Evolutionary conservation across 2,329 filamentous ascomycete genomes (phyloP), one percentile per base, ranked within the genome.

Genomic region (Stagonosporopsis cucurbitacearum): DNA sequence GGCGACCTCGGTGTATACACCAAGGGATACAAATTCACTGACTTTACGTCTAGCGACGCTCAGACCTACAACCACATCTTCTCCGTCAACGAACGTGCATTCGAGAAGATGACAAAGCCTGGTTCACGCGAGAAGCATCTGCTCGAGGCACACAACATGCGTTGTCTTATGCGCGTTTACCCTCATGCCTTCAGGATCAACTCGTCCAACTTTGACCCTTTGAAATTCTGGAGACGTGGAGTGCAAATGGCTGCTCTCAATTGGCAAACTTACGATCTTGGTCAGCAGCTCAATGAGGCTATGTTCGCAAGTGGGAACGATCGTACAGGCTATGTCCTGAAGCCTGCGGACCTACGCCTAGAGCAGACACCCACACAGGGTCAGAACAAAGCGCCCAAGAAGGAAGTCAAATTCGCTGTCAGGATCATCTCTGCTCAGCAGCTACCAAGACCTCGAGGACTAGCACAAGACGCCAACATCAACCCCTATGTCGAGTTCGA

Each of bases 191-290:
- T 86, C 65, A 89, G 95, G 25, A 82, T 98, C 53, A 87, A 86
- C 30, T 98, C 95, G 0, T 91, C 89, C 66, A 99, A 99, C 77
- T 98, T 97, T 70, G 92, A 97, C 68, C 95, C 95, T 1, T 84
- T 96, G 61, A 88, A 89, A 59, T 96, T 95, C 73, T 99, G 95
- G 95, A 88, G 94, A 47, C 88, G 92, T 39, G 95, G 95, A 28
- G 95, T 97, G 17, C 95, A 99, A 77, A 98, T 99, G 94, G 92
- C 90, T 13, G 95, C 95, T 0, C 82, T 98, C 60, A 99, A 99
- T 77, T 98, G 95, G 94, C 95, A 99, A 77, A 98, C 93, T 0
- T 97, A 96, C 70, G 95, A 98, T 71, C 83, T 96, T 17, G 92
- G 93, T 41, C 95, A 97, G 85, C 94, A 98, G 72, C 84, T 98